phyloP scores from a whole-genome alignment of 768 basidiomycete genomes.

The Calocybe cyanea region DNA sequence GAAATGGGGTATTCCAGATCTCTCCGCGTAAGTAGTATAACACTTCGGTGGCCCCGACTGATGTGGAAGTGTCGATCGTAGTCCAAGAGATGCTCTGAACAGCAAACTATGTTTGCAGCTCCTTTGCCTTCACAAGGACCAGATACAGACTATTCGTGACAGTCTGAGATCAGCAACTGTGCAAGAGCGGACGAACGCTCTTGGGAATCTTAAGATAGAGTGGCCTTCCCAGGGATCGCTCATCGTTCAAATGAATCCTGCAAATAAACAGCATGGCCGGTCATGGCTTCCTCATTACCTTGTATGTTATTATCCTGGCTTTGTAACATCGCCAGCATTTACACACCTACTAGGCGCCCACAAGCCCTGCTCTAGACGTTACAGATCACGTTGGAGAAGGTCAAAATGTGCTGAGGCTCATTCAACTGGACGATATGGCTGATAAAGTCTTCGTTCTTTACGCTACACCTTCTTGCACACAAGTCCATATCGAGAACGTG shows the following conservation, averaged over 20 bases:
- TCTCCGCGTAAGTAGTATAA: constrained; percentile 11
- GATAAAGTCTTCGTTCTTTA: constrained; percentile 42
- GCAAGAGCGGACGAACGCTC: constrained; percentile 21
- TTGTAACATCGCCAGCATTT: background rate
- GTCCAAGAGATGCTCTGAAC: background rate
- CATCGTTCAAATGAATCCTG: constrained; percentile 42
- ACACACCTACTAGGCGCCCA: constrained; percentile 21
- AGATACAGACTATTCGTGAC: constrained; percentile 18
- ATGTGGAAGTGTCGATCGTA: background rate
- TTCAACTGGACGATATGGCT: constrained; percentile 42
- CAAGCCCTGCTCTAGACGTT: constrained; percentile 31
- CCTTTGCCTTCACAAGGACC: constrained; percentile 27
- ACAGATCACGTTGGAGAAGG: constrained; percentile 39
- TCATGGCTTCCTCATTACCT: constrained; percentile 42
- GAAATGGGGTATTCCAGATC: constrained; percentile 27
- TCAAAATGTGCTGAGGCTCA: constrained; percentile 44
- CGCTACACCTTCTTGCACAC: constrained; percentile 21
- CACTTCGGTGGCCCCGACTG: background rate
- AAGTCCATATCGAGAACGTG: too few species aligned
- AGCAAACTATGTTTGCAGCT: constrained; percentile 28
- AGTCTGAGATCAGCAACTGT: constrained; percentile 14
- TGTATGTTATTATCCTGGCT: constrained; percentile 27
- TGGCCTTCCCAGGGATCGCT: constrained; percentile 47
- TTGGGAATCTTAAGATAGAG: constrained; percentile 21
- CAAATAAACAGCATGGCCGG: constrained; percentile 21